phyloP scores from a whole-genome alignment of 2,329 filamentous ascomycete genomes.

The Colletotrichum sp. region DNA sequence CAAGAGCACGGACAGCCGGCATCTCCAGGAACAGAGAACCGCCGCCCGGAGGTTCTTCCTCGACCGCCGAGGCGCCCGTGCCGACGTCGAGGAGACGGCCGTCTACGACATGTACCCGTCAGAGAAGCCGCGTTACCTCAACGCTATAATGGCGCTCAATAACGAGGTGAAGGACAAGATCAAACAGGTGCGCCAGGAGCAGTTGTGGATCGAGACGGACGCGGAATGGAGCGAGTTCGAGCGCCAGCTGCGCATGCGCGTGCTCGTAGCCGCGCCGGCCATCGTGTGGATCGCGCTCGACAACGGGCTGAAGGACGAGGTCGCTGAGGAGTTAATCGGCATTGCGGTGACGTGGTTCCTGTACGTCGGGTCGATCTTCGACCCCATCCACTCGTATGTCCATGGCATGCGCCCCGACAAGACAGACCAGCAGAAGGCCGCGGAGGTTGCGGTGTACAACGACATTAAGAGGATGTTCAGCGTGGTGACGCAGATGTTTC shows the following conservation, averaged over 20 bases:
- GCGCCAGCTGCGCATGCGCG: not conserved
- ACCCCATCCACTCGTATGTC: not conserved
- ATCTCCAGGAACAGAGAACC: not conserved
- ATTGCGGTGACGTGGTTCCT: not conserved
- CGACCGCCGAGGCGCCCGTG: not conserved
- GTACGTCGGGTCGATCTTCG: not conserved
- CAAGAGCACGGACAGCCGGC: rapidly evolving
- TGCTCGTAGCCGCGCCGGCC: too few relatives aligned
- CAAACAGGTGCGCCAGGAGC: not conserved
- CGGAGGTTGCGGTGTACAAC: not conserved
- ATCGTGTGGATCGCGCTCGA: not conserved
- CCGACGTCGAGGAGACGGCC: too few relatives aligned
- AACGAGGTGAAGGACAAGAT: not conserved
- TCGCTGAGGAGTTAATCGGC: not conserved
- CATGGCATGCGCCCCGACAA: not conserved
- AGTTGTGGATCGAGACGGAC: not conserved
- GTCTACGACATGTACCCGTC: not conserved
- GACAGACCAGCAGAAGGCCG: not conserved
- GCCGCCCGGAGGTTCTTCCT: not conserved
- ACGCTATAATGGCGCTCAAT: not conserved
- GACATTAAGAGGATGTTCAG: not conserved
- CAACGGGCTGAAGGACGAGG: not conserved
- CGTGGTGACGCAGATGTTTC: not conserved
- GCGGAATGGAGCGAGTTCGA: not conserved
- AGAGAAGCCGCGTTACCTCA: not conserved